Conservation (phyloP, 805 yeast genomes). For the Myxozyma geophila region DNA sequence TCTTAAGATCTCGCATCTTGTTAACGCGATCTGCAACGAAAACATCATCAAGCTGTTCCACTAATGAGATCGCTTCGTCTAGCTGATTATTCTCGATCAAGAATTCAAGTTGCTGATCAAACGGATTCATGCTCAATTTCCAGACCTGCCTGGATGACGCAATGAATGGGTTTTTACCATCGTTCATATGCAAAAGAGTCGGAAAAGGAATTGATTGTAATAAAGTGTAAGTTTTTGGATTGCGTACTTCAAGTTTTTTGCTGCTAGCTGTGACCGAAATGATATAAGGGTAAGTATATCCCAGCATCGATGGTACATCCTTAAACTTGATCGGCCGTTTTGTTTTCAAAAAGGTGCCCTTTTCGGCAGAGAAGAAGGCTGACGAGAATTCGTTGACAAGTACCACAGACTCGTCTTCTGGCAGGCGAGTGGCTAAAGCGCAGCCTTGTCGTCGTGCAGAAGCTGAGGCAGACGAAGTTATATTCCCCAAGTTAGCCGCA, state of each 20-base stretch:
- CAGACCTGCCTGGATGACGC: constrained; percentile 43
- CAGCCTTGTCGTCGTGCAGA: constrained; percentile 30
- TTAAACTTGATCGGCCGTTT: constrained; percentile 25
- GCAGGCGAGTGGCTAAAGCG: constrained; percentile 26
- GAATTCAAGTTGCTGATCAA: constrained; percentile 45
- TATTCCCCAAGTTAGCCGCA: constrained; percentile 27
- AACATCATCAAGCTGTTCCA: constrained; percentile 44
- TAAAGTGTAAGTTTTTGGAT: constrained; percentile 46
- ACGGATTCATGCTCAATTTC: constrained; percentile 42
- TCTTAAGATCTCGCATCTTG: constrained; percentile 52
- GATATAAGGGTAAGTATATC: constrained; percentile 51
- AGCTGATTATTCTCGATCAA: constrained; percentile 44
- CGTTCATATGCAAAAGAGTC: constrained; percentile 34
- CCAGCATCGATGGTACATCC: constrained; percentile 42
- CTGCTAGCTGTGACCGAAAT: constrained; percentile 42
- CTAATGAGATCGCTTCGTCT: constrained; percentile 53
- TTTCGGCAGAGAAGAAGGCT: constrained; percentile 22
- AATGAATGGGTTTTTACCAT: constrained; percentile 43
- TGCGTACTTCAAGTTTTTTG: constrained; percentile 47
- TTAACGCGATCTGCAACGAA: constrained; percentile 44
- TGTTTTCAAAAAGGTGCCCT: constrained; percentile 17
- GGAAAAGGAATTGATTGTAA: constrained; percentile 46
- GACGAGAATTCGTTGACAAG: constrained; percentile 32
- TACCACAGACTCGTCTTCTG: constrained; percentile 25
- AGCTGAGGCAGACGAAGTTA: constrained; percentile 23